Conservation (phyloP, 345 rosid genomes). For the Hibiscus syriacus region DNA sequence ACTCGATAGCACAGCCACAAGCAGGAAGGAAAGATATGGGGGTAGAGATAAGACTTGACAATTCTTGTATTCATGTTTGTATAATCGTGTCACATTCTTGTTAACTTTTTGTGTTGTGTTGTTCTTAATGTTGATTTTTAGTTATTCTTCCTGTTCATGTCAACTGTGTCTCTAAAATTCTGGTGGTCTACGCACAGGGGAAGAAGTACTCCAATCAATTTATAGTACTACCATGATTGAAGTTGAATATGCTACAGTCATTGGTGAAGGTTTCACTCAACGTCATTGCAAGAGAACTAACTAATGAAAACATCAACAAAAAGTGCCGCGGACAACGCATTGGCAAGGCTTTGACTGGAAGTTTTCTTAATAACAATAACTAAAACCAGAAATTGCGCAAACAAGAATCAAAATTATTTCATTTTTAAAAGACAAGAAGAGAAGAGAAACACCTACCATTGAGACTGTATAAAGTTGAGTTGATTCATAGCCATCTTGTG, state of each 20-base stretch:
- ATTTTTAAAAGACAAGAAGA: neutral
- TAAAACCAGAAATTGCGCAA: neutral
- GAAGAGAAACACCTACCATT: slow-evolving; percentile 35
- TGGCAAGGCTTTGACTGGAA: too few relatives aligned
- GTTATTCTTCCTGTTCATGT: neutral
- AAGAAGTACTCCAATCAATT: neutral
- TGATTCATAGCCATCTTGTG: slow-evolving; percentile 90
- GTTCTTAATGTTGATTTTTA: neutral
- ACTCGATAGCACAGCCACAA: neutral
- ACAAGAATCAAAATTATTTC: neutral
- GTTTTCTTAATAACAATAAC: neutral
- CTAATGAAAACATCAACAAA: neutral
- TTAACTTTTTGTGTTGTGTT: neutral
- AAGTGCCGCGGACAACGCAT: neutral
- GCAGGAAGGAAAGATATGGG: too few relatives aligned
- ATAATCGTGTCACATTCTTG: neutral
- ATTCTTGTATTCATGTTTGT: neutral
- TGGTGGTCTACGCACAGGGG: neutral
- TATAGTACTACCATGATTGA: neutral
- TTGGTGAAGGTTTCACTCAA: neutral
- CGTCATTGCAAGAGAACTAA: neutral
- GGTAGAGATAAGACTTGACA: too few relatives aligned
- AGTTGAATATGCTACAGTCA: neutral
- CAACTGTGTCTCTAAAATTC: neutral
- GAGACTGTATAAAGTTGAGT: slow-evolving; percentile 67